Conservation (phyloP, 179 eudicot species). For the Heliamphora pulchella region DNA sequence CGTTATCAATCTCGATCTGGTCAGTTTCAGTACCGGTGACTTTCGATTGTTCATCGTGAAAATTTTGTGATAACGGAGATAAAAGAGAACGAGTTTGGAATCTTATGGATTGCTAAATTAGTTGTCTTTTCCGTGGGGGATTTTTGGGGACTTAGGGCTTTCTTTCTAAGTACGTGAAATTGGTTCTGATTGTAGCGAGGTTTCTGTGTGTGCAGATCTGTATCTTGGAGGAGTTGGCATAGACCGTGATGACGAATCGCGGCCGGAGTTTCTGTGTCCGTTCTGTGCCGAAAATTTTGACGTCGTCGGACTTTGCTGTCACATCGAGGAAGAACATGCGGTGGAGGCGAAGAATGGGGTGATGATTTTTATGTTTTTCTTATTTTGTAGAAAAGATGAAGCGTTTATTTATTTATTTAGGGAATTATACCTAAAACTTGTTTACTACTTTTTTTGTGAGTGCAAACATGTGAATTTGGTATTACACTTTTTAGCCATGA, state of each 20-base stretch:
- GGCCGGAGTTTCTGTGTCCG: constrained; percentile 81
- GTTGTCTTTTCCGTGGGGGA: neutral
- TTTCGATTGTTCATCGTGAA: constrained; percentile 10
- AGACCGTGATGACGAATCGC: constrained; percentile 58
- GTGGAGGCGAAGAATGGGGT: constrained; percentile 87
- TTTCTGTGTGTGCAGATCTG: constrained; percentile 35
- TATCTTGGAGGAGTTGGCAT: constrained; percentile 51
- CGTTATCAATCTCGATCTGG: constrained; percentile 68
- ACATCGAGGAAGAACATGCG: constrained; percentile 85
- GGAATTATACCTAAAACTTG: neutral
- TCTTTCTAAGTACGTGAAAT: neutral
- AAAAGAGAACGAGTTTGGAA: neutral
- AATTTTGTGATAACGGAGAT: neutral
- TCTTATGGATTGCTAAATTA: neutral
- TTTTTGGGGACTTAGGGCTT: neutral
- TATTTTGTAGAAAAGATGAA: neutral
- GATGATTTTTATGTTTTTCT: neutral
- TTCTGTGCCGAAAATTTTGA: constrained; percentile 89
- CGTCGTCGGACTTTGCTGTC: constrained; percentile 86
- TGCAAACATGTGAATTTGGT: neutral
- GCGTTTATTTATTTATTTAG: neutral
- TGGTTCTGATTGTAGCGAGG: constrained; percentile 1
- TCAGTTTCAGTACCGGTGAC: constrained; percentile 16
- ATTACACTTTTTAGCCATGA: neutral
- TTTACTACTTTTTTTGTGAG: neutral